Percentiles rank a stretch among this genome's conserved stretches.
Conservation (phyloP, 2,329 filamentous ascomycete species). For the Aspergillus udagawae region DNA sequence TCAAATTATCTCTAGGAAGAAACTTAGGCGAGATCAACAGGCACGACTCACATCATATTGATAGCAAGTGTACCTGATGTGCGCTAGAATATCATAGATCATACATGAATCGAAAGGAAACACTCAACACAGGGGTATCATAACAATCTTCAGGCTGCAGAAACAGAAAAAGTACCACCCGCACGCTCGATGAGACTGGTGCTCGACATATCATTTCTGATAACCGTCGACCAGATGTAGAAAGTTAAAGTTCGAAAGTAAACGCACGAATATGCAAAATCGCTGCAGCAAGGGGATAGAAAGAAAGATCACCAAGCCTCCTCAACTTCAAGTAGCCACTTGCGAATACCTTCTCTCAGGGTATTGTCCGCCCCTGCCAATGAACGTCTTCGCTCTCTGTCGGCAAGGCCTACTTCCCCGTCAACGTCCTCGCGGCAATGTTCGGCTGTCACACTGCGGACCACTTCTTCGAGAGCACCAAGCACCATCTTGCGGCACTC, state of each 20-base stretch:
- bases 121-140: constrained; percentile 26
- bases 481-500: constrained; percentile 55
- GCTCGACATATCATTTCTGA: neutral
- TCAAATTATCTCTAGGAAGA: neutral
- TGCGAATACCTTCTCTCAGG: constrained; percentile 53
- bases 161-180: neutral
- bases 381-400: constrained; percentile 31
- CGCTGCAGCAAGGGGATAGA: neutral
- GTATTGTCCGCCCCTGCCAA: constrained; percentile 45
- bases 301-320: constrained; percentile 34
- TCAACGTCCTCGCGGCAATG: constrained; percentile 40
- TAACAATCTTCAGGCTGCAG: constrained; percentile 5
- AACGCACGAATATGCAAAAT: neutral
- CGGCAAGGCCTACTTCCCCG: constrained; percentile 25
- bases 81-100: neutral
- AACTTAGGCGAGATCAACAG: neutral
- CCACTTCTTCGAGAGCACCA: constrained; percentile 54
- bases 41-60: neutral
- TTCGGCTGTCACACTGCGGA: constrained; percentile 51
- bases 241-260: neutral
- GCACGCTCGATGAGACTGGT: neutral
- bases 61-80: neutral
- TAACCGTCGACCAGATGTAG: neutral
- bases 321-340: constrained; percentile 52
- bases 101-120: constrained; percentile 7